Percentiles rank a stretch among this genome's conserved stretches.
phyloP scores from a whole-genome alignment of 495 filamentous ascomycete species.

The Glonium stellatum region DNA sequence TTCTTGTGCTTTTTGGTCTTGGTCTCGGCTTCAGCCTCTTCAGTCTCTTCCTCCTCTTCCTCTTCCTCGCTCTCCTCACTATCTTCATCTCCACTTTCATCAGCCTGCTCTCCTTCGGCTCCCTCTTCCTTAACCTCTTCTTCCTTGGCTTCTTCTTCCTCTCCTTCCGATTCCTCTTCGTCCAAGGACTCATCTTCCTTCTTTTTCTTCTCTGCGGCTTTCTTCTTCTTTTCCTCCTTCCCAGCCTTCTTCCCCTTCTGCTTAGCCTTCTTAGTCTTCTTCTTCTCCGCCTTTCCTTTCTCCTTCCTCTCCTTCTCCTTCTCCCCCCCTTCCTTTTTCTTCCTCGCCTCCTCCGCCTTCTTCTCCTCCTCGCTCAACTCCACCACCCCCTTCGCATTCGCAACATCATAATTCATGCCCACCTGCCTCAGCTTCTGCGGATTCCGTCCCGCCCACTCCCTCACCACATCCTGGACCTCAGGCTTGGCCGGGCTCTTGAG shows the following conservation, averaged over 20 bases:
- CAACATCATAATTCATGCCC: slow-evolving; percentile 29
- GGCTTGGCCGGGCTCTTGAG: slow-evolving; percentile 13
- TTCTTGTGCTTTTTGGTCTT: slow-evolving; percentile 2
- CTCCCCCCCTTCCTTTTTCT: slow-evolving; percentile 7
- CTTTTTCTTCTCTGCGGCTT: slow-evolving; percentile 12
- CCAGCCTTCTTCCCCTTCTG: slow-evolving; percentile 23
- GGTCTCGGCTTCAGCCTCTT: slow-evolving; percentile 5
- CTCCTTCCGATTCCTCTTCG: slow-evolving; percentile 6
- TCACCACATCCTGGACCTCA: slow-evolving; percentile 23
- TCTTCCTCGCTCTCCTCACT: neutral
- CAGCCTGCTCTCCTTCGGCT: neutral
- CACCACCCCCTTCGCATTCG: slow-evolving; percentile 24
- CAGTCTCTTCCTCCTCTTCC: slow-evolving; percentile 1
- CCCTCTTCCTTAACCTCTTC: slow-evolving; percentile 2
- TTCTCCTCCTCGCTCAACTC: slow-evolving; percentile 23
- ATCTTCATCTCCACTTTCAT: neutral
- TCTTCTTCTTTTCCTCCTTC: slow-evolving; percentile 22
- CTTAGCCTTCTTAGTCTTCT: slow-evolving; percentile 26
- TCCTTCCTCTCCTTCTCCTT: slow-evolving; percentile 1
- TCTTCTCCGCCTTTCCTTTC: slow-evolving; percentile 27
- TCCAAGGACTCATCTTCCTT: slow-evolving; percentile 13
- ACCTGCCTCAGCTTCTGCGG: slow-evolving; percentile 29
- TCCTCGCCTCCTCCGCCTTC: slow-evolving; percentile 19
- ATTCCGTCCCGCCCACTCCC: slow-evolving; percentile 17
- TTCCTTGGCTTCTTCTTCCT: neutral